phyloP scores from a whole-genome alignment of 2,329 filamentous ascomycete species.

The Fusarium pseudoanthophilum region DNA sequence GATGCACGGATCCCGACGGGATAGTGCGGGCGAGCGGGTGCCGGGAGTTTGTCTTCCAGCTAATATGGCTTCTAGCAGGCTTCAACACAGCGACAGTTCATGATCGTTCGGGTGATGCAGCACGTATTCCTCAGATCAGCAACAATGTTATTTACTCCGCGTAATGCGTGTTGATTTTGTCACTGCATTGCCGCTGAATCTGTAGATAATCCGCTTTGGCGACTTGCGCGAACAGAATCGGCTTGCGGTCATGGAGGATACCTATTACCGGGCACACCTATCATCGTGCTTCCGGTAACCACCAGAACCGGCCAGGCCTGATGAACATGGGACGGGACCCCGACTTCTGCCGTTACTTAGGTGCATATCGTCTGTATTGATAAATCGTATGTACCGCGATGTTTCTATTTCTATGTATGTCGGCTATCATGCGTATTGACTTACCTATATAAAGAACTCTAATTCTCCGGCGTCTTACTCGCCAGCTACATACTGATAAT shows the following conservation, averaged over 20 bases:
- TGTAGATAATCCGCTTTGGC: neutral
- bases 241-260: neutral
- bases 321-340: conserved; percentile 17
- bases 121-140: neutral
- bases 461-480: conserved; percentile 4
- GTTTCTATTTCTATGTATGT: conserved; percentile 34
- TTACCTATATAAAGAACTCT: conserved; percentile 31
- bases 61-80: neutral
- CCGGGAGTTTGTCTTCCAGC: conserved; percentile 18
- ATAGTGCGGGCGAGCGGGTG: conserved; percentile 45
- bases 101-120: neutral
- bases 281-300: conserved; percentile 8
- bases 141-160: neutral
- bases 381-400: neutral
- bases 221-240: neutral
- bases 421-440: conserved; percentile 35
- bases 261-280: conserved; percentile 7
- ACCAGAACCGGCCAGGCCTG: conserved; percentile 2
- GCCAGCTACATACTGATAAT: conserved; percentile 1
- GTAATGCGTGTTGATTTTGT: neutral
- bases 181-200: neutral
- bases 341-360: conserved; percentile 31
- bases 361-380: conserved; percentile 4
- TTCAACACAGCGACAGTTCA: neutral
- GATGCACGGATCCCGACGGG: conserved; percentile 43